Evolutionary conservation across 2,329 filamentous ascomycete genomes (phyloP).

Genomic region (Beauveria asiatica): DNA sequence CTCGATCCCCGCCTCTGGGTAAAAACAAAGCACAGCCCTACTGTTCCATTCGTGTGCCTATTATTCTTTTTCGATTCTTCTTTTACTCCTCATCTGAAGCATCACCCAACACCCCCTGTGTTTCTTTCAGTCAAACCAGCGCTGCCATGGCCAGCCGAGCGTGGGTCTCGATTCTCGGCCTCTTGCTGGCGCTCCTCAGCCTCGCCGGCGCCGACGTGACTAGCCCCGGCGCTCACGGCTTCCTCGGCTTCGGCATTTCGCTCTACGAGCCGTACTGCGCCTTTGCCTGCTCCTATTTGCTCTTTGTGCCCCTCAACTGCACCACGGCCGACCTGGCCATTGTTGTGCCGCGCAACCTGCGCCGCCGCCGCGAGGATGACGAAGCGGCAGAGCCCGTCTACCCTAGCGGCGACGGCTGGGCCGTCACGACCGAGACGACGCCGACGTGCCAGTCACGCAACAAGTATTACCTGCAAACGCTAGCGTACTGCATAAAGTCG

Average conservation of each 20-base stretch:
- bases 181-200: conserved; percentile 2
- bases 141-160: background rate
- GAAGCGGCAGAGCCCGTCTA: conserved; percentile 1
- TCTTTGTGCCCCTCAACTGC: conserved; percentile 19
- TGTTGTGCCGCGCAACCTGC: background rate
- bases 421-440: conserved; percentile 9
- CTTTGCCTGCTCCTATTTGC: conserved; percentile 19
- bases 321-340: conserved; percentile 11
- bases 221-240: conserved; percentile 4
- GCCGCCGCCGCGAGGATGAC: background rate
- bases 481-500: conserved; percentile 15
- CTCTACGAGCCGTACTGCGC: conserved; percentile 23
- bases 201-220: background rate
- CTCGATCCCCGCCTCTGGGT: background rate
- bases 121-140: background rate
- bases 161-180: background rate
- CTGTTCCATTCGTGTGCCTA: background rate
- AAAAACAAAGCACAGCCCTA: background rate
- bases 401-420: conserved; percentile 13
- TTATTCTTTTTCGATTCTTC: background rate
- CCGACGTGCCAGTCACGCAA: conserved; percentile 14
- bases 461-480: conserved; percentile 13
- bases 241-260: conserved; percentile 16
- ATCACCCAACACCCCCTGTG: no score
- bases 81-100: background rate